Evolutionary conservation across 2,329 filamentous ascomycete species (phyloP), one percentile per base, ranked within the genome.

Genomic region (Scedosporium dehoogii): DNA sequence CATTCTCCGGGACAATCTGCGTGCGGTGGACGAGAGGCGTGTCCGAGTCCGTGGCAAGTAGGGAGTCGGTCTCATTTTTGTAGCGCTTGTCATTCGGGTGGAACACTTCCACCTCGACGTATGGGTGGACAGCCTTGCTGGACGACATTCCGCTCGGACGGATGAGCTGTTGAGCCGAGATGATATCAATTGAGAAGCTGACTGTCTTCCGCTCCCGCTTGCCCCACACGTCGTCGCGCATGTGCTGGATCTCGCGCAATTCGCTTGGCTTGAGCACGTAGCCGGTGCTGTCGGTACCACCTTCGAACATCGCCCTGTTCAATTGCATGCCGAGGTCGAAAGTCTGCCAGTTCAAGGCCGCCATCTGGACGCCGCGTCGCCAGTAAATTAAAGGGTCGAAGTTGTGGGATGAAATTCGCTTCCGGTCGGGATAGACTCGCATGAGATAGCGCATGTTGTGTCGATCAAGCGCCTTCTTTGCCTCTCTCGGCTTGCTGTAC

Each of bases 271-370:
- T 99, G 61, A 97, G 83, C 14, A 97, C 92, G 70, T 97, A 99
- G 55, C 94, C 94, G 2, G 90, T 90, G 62, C 86, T 85, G 75
- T 97, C 94, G 12, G 84, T 87, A 53, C 91, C 91, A 63, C 91
- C 90, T 57, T 92, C 89, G 72, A 97, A 99, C 94, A 99, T 97
- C 70, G 94, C 94, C 68, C 94, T 90, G 72, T 97, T 97, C 73
- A 97, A 83, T 72, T 97, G 93, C 84, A 97, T 94, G 56, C 92
- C 91, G 18, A 96, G 81, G 71, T 97, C 94, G 70, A 96, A 97
- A 0, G 92, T 97, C 75, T 99, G 94, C 93, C 94, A 97, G 75
- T 99, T 99, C 65, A 97, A 81, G 0, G 94, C 94, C 14, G 90
- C 92, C 93, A 99, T 97, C 75, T 99, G 94, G 18, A 97, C 94